A percentile compares a stretch with the other conserved stretches of the same genome.
Conservation (phyloP, 1,139 yeast genomes). For the Saccharomyces hybrid region DNA sequence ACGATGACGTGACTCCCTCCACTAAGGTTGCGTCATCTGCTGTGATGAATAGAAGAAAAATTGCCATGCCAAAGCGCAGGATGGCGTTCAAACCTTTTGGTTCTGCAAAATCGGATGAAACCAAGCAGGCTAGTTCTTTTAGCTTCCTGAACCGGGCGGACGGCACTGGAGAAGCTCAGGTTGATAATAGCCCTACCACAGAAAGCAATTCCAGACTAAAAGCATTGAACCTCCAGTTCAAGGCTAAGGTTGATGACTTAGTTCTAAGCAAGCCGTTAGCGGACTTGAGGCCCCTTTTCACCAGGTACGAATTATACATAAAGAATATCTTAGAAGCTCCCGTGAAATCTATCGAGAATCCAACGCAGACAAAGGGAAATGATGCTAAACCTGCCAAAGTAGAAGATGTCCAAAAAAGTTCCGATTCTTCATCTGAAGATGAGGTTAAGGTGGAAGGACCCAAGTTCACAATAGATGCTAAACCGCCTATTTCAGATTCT, state of each 20-base stretch:
- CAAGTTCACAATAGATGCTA: conserved; percentile 43
- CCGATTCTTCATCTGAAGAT: conserved; percentile 24
- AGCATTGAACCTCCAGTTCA: conserved; percentile 65
- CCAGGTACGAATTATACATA: conserved; percentile 51
- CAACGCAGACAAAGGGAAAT: not conserved
- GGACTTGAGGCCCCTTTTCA: conserved; percentile 50
- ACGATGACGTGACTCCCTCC: conserved; percentile 35
- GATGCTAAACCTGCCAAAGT: not conserved
- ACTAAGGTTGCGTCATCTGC: conserved; percentile 49
- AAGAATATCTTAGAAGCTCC: conserved; percentile 8
- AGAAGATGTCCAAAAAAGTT: not conserved
- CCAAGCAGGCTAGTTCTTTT: conserved; percentile 18
- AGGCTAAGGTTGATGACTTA: conserved; percentile 42
- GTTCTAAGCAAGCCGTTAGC: conserved; percentile 44
- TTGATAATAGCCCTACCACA: not conserved
- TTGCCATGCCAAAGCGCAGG: conserved; percentile 48
- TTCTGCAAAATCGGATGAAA: conserved; percentile 8
- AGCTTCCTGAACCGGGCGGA: conserved; percentile 7
- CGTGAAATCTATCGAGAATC: not conserved
- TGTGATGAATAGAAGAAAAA: conserved; percentile 60
- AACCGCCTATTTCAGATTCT: conserved; percentile 50
- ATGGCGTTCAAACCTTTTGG: conserved; percentile 13
- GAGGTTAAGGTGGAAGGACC: conserved; percentile 60
- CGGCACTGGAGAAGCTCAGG: not conserved
- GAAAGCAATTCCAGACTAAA: conserved; percentile 37